Evolutionary conservation across 768 basidiomycete genomes (phyloP), one percentile per base, ranked within the genome.

Genomic region (Termitomyces sp.): DNA sequence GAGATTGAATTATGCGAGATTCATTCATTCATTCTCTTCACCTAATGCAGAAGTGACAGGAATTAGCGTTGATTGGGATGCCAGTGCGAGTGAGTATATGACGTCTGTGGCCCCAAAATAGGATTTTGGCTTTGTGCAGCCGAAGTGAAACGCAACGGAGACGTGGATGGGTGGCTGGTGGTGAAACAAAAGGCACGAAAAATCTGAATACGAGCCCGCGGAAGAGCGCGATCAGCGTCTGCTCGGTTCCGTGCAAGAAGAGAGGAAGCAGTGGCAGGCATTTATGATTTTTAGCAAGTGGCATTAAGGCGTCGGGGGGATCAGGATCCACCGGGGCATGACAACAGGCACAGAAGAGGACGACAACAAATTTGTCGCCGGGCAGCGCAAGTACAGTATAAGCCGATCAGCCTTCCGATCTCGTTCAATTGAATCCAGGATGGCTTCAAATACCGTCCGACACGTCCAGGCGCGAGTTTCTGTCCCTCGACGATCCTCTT

Each of bases 401-500:
- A 56, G 56, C 58, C 56, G 58, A 62, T 59, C 61, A 47, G 10
- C 33, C 40, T 54, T 57, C 59, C 59, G 59, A 61, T 56, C 57
- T 57, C 52, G 54, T 53, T 30, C 57, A 56, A 60, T 63, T 60
- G 42, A 58, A 52, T 60, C 32, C 24, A 35, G 48, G 35, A 54
- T 56, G 38, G 28, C 47, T 58, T 59, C 53, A 58, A 59, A 58
- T 59, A 59, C 57, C 18, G 53, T 22, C 35, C 44, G 22, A 42
- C 24, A 42, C 40, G 42, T 57, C 38, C 43, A 20, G 49, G 9
- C 32, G 48, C 48, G 30, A 33, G n/a, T 47, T 50, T 54, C 36
- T 43, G 43, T 40, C 47, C 52, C 53, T 49, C 50, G 54, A 56
- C 51, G 58, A 54, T 64, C 48, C 44, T 53, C 62, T 65, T 64